These are phyloP conservation scores for Tylopilus cervinicoccineus DNA, from an alignment of 768 basidiomycete genomes.

Conservation along the genomic window DNA sequence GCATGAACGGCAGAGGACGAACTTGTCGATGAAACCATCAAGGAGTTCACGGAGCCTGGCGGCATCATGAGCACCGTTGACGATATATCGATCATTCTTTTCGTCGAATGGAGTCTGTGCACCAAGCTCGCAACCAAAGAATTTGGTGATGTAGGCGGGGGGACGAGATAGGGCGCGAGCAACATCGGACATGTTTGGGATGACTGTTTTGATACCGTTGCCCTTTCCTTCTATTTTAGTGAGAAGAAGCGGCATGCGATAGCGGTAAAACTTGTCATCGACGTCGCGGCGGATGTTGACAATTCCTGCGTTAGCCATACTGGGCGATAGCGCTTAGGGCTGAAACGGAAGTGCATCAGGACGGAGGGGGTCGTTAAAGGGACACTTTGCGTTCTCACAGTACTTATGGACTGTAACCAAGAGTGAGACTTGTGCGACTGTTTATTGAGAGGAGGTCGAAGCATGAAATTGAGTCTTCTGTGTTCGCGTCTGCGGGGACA, in stretches of 20 bases:
- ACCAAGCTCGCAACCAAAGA: conserved; percentile 97
- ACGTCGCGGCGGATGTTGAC: conserved; percentile 96
- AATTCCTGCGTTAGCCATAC: conserved; percentile 75
- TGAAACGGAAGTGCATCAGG: conserved; percentile 22
- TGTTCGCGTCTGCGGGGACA: conserved; percentile 29
- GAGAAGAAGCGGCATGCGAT: conserved; percentile 92
- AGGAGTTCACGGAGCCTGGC: conserved; percentile 90
- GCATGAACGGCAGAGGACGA: conserved; percentile 94
- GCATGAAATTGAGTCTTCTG: conserved; percentile 64
- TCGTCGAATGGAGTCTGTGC: conserved; percentile 97
- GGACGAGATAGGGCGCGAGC: conserved; percentile 93
- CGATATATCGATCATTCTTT: conserved; percentile 96
- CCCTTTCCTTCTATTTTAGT: conserved; percentile 99
- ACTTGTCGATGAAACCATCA: conserved; percentile 97
- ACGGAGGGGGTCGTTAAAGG: neutral
- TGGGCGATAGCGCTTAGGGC: conserved; percentile 65
- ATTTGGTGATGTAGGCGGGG: conserved; percentile 96
- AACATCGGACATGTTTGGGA: conserved; percentile 98
- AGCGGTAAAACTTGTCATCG: conserved; percentile 95
- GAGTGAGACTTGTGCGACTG: conserved; percentile 60
- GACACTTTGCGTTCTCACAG: conserved; percentile 35
- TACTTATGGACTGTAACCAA: conserved; percentile 48
- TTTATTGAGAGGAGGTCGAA: conserved; percentile 81
- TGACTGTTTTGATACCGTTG: conserved; percentile 98
- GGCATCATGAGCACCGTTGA: conserved; percentile 95